These are phyloP conservation scores for Penicillium malachiteum DNA, from an alignment of 495 filamentous ascomycete species.

Conservation along the genomic window DNA sequence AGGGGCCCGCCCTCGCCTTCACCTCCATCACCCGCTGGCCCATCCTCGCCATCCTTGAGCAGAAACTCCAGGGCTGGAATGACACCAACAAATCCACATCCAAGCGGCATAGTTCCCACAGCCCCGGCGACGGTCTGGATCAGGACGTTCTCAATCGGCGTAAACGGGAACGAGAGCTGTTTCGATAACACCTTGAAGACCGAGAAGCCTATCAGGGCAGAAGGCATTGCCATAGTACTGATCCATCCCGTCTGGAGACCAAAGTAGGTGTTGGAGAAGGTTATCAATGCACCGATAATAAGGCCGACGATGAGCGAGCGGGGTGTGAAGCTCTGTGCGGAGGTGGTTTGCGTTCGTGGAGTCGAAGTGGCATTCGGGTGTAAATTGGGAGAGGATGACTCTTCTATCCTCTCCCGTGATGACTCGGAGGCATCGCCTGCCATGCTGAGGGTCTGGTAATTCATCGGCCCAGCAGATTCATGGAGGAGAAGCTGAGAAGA, in stretches of 20 bases:
- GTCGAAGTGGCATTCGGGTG: constrained; percentile 2
- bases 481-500: not conserved
- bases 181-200: constrained; percentile 80
- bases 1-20: constrained; percentile 65
- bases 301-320: constrained; percentile 80
- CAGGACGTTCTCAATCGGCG: constrained; percentile 94
- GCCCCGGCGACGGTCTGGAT: constrained; percentile 95
- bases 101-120: constrained; percentile 95
- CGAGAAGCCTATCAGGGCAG: constrained; percentile 92
- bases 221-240: constrained; percentile 85
- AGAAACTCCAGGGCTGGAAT: constrained; percentile 90
- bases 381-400: constrained; percentile 7
- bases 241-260: constrained; percentile 96
- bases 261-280: constrained; percentile 97
- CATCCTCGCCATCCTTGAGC: constrained; percentile 67
- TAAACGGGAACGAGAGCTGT: constrained; percentile 74
- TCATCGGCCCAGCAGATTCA: constrained; percentile 27
- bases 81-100: constrained; percentile 92
- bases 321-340: constrained; percentile 66
- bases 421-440: constrained; percentile 25
- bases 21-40: constrained; percentile 53
- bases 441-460: constrained; percentile 41
- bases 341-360: constrained; percentile 19
- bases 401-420: constrained; percentile 1
- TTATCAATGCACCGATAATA: constrained; percentile 81